Evolutionary conservation across 805 yeast genomes (phyloP), one percentile per base, ranked within the genome.

Genomic region (Yamadazyma philogaea): DNA sequence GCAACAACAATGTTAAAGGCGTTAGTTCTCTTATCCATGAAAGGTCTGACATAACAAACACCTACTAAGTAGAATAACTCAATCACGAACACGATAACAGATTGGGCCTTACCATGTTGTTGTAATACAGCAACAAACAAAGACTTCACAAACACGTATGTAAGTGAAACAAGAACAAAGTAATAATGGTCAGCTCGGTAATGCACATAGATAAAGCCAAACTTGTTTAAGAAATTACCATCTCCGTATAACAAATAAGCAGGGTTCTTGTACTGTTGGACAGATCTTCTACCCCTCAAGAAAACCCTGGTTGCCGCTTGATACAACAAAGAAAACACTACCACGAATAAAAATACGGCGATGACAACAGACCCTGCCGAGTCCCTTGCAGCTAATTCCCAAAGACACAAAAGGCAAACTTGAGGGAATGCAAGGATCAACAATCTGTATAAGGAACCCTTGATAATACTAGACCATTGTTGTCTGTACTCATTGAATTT

Each of bases 11-110:
- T 91, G 66, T 90, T 91, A 77, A 89, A 87, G n/a, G 80, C 82
- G 55, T 93, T 93, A 26, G 98, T 90, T 67, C 95, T 77, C 64
- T 84, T 88, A 67, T 93, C 97, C 90, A 93, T 82, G 63, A 78
- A 93, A 8, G 99, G 99, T 63, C 93, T 78, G 43, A 76, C 67
- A 75, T 79, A 77, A 56, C 89, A 82, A 20, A 89, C 54, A 0
- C 72, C 70, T 27, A 75, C 75, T 48, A 86, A 79, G 64, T 83
- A 89, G 17, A 77, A 52, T 40, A 91, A 67, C 61, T 93, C 98
- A 47, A 87, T 70, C 14, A 73, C 81, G 55, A 91, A 85, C 7
- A 90, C 74, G 39, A 85, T 69, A 48, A 87, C 74, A 1, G 96
- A 86, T 60, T 86, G 96, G 4, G 76, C 82, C 54, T 83, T 85